Conservation (phyloP, 2,329 filamentous ascomycete genomes). For the Sarocladium oryzae region DNA sequence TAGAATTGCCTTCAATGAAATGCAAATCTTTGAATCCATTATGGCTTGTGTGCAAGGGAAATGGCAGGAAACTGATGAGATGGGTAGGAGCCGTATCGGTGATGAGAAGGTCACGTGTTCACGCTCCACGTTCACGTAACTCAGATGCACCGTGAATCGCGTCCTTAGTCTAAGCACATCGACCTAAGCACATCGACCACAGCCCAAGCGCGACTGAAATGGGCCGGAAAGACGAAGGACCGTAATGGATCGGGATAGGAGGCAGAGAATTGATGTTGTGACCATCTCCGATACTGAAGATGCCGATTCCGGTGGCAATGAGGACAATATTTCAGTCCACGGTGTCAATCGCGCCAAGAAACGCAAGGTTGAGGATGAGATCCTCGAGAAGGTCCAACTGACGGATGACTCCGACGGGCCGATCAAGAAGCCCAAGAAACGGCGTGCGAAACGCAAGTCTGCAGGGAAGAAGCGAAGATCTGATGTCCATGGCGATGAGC, state of each 20-base stretch:
- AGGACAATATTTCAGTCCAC: background rate
- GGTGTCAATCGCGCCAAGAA: slow-evolving; percentile 18
- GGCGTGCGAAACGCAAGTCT: slow-evolving; percentile 22
- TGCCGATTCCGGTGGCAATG: background rate
- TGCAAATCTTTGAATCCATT: too few relatives aligned
- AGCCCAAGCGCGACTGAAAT: too few relatives aligned
- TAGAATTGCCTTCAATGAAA: too few relatives aligned
- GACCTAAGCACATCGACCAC: too few relatives aligned
- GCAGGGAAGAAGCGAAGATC: slow-evolving; percentile 20
- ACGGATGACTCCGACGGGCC: slow-evolving; percentile 59
- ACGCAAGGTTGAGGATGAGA: slow-evolving; percentile 29
- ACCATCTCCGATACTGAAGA: slow-evolving; percentile 1
- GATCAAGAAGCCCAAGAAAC: slow-evolving; percentile 42
- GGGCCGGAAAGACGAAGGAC: too few relatives aligned
- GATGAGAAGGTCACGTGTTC: slow-evolving; percentile 10
- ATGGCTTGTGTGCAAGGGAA: too few relatives aligned
- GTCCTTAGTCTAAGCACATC: background rate
- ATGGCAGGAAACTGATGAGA: too few relatives aligned
- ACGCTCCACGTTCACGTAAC: slow-evolving; percentile 9
- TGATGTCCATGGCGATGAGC: slow-evolving; percentile 20
- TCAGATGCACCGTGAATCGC: background rate
- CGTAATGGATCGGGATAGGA: background rate
- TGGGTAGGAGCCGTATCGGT: too few relatives aligned
- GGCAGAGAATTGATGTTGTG: background rate
- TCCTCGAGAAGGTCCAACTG: slow-evolving; percentile 42